Evolutionary conservation across 164 flowering plant genomes (phyloP), one percentile per base, ranked within the genome.

Genomic region (Piper betle): DNA sequence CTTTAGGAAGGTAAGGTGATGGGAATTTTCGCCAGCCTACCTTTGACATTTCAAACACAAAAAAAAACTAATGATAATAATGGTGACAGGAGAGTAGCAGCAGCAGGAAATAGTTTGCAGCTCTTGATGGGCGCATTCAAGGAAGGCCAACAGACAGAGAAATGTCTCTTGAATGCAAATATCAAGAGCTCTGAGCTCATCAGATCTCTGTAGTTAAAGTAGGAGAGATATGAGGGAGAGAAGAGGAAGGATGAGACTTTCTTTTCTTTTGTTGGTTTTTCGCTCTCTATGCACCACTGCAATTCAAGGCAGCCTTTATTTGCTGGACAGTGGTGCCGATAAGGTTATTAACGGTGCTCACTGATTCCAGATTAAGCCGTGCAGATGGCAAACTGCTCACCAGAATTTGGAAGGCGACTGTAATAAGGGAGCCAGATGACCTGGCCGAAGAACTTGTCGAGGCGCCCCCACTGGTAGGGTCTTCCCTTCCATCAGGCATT

Each of bases 381-480:
- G 91, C 80, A 0, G 81, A 71, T n/a, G 93, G 86, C 62, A 83
- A 65, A 68, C 79, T 84, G 78, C 89, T 84, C 15, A 86, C 87
- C 9, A 84, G 74, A 50, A 90, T 90, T 59, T 90, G 97, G 64
- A 84, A 85, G 5, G 84, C 93, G 13, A 90, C 83, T 0, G 97
- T 87, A 0, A 87, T 63, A 3, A 90, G 77, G 39, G 97, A 89
- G n/a, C 91, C 91, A 9, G 79, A 69, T 16, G 73, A 74, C 9
- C 67, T 55, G 39, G 62, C 57, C 55, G 57, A 53, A 10, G 82
- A 74, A 72, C 59, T 63, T 6, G 66, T 55, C 42, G 66, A 63
- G 15, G 66, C 52, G 39, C 40, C 59, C 55, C 66, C 53, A 17
- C 65, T 20, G 4, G 62, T 61, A 59, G 68, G 79, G 39, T 73